Conservation (phyloP, 805 yeast genomes). For the Starmerella scarabaei region DNA sequence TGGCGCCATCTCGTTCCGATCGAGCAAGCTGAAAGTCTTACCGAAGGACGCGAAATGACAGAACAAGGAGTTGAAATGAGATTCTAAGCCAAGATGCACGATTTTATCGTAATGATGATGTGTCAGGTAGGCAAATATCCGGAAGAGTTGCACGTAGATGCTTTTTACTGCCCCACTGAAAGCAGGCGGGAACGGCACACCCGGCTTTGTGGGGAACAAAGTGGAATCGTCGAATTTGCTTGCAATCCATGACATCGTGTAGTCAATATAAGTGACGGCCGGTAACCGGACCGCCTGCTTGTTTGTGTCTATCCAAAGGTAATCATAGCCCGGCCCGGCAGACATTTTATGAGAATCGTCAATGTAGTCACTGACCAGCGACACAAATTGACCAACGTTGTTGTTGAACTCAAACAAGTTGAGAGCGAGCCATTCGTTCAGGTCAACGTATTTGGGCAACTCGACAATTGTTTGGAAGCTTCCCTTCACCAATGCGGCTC, state of each 20-base stretch:
- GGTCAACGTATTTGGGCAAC: constrained; percentile 86
- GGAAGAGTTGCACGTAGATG: constrained; percentile 81
- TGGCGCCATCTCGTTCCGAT: constrained; percentile 67
- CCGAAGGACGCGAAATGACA: constrained; percentile 85
- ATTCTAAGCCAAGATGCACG: constrained; percentile 83
- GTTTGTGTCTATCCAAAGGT: constrained; percentile 74
- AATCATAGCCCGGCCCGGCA: constrained; percentile 87
- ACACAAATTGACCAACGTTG: constrained; percentile 75
- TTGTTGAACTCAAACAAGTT: constrained; percentile 82
- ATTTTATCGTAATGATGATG: constrained; percentile 89
- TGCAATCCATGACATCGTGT: constrained; percentile 80
- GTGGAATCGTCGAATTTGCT: constrained; percentile 79
- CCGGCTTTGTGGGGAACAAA: constrained; percentile 81
- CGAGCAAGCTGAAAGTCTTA: constrained; percentile 71
- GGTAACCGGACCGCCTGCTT: constrained; percentile 78
- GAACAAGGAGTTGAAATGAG: constrained; percentile 96
- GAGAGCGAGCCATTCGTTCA: constrained; percentile 90
- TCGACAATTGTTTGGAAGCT: constrained; percentile 92
- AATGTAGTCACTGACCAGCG: constrained; percentile 79
- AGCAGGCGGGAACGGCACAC: constrained; percentile 76
- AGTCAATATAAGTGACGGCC: constrained; percentile 85
- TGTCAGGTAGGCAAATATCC: constrained; percentile 90
- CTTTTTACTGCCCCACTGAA: constrained; percentile 73
- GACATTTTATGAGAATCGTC: constrained; percentile 79
- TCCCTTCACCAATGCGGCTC: constrained; percentile 91